Evolutionary conservation across 2,329 filamentous ascomycete species (phyloP).

Genomic region (Diaporthe citriasiana): DNA sequence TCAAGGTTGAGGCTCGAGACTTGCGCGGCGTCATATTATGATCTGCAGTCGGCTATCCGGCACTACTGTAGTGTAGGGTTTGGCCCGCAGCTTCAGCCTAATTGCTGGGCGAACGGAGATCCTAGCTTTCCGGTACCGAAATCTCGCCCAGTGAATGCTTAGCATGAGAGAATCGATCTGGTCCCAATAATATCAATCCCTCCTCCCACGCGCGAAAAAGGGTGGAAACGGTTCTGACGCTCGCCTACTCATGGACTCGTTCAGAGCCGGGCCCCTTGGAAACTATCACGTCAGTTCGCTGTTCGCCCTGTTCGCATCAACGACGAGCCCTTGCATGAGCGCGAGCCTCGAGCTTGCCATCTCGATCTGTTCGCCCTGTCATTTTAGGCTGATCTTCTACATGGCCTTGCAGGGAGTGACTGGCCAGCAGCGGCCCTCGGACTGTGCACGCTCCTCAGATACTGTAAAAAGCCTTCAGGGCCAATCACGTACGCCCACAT

Average conservation of each 20-base stretch:
- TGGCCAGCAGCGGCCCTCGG: neutral
- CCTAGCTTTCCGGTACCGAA: conserved; percentile 15
- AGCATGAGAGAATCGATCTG: conserved; percentile 13
- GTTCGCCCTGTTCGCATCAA: neutral
- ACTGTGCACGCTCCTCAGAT: neutral
- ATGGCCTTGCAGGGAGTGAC: neutral
- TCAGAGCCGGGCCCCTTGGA: conserved; percentile 21
- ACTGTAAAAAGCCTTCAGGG: neutral
- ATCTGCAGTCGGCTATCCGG: conserved; percentile 13
- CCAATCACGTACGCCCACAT: neutral
- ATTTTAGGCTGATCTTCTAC: conserved; percentile 2
- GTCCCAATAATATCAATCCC: neutral
- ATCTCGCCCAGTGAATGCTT: conserved; percentile 1
- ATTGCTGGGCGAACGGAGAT: neutral
- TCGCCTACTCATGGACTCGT: conserved; percentile 17
- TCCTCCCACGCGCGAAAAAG: neutral
- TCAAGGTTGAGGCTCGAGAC: conserved; percentile 12
- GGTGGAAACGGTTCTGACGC: conserved; percentile 27
- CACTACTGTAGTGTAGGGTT: neutral
- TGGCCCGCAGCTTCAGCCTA: neutral
- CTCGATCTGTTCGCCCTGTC: conserved; percentile 11
- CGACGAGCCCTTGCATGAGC: conserved; percentile 16
- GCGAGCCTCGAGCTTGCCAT: neutral
- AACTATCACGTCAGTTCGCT: neutral
- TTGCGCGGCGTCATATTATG: conserved; percentile 16